Evolutionary conservation across 805 yeast species (phyloP).

Genomic region (Saturnispora diversa): DNA sequence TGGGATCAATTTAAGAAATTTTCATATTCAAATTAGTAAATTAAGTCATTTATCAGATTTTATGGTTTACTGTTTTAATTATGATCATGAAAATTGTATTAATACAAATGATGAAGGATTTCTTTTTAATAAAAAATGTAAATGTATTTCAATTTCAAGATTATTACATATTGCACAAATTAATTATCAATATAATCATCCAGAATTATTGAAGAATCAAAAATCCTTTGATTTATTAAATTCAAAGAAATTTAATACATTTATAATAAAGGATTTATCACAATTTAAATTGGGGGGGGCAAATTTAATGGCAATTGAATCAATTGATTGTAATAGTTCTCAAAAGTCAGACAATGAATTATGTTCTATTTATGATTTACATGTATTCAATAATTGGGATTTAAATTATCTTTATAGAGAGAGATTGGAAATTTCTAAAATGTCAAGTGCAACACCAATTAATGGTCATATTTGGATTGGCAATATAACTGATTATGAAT

Average conservation of each 20-base stretch:
- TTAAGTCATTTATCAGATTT: constrained; percentile 67
- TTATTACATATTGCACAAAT: constrained; percentile 38
- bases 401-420: constrained; percentile 63
- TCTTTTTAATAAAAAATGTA: constrained; percentile 24
- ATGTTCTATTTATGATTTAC: constrained; percentile 32
- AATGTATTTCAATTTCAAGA: constrained; percentile 33
- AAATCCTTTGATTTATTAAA: not conserved
- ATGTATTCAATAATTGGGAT: constrained; percentile 53
- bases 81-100: constrained; percentile 26
- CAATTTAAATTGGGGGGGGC: constrained; percentile 15
- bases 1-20: constrained; percentile 75
- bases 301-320: constrained; percentile 26
- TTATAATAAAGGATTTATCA: constrained; percentile 21
- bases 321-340: constrained; percentile 20
- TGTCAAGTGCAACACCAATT: constrained; percentile 72
- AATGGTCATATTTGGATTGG: constrained; percentile 65
- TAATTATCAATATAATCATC: constrained; percentile 21
- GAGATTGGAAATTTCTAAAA: constrained; percentile 70
- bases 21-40: constrained; percentile 80
- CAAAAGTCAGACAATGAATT: constrained; percentile 23
- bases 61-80: constrained; percentile 59
- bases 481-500: constrained; percentile 64
- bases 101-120: constrained; percentile 11
- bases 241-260: constrained; percentile 24
- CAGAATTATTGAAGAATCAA: constrained; percentile 16